Evolutionary conservation across 2,329 filamentous ascomycete species (phyloP).

Genomic region (Cercospora sp.): DNA sequence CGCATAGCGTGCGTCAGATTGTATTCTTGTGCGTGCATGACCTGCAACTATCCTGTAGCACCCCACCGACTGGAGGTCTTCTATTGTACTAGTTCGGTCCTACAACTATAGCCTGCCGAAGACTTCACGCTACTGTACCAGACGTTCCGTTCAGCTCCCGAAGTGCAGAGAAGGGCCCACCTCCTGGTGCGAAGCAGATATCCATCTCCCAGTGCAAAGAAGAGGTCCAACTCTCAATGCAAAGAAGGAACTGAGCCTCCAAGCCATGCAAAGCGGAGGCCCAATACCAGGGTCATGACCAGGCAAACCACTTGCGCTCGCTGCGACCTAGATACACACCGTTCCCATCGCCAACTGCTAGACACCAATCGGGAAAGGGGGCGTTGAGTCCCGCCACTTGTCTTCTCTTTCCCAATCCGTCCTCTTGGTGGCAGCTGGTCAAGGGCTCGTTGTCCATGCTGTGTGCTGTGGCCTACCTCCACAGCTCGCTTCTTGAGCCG

Average conservation of each 20-base stretch:
- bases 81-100: not conserved
- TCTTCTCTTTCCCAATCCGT: slow-evolving; percentile 7
- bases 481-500: not conserved
- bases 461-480: not conserved
- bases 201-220: not conserved
- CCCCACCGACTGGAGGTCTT: not conserved
- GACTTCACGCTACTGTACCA: not conserved
- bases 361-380: slow-evolving; percentile 2
- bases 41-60: not conserved
- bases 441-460: not conserved
- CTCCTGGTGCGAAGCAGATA: not conserved
- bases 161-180: not conserved
- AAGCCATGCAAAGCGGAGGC: not conserved
- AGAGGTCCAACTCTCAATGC: not conserved
- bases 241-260: not conserved
- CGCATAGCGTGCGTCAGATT: not conserved
- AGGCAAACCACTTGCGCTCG: not conserved
- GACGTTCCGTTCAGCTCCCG: not conserved
- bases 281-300: not conserved
- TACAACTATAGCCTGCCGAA: not conserved
- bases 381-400: slow-evolving; percentile 7
- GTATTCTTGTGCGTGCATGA: not conserved
- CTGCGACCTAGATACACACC: not conserved
- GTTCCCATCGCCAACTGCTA: not conserved
- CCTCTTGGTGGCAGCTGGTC: not conserved